Conservation (phyloP, 352 stramenopile genomes). For the Phytophthora cryptogea region DNA sequence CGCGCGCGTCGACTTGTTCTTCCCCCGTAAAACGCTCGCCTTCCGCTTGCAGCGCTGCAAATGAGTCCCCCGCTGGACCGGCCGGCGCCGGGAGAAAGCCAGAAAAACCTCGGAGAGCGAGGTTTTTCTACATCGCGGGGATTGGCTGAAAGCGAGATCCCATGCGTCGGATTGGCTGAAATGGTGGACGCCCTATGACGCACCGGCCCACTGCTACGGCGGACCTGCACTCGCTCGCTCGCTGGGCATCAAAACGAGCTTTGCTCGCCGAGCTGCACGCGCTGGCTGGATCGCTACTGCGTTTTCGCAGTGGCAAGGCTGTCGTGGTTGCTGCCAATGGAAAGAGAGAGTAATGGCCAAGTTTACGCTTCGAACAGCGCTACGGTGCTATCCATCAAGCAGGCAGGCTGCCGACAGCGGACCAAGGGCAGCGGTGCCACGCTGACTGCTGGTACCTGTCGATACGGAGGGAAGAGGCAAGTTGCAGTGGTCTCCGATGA, state of each 20-base stretch:
- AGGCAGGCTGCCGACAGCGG: slow-evolving; percentile 11
- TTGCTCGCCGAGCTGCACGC: not conserved
- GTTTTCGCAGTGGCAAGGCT: too few species aligned
- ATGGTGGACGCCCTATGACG: slow-evolving; percentile 8
- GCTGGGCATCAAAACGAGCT: not conserved
- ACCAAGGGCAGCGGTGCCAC: slow-evolving; percentile 3
- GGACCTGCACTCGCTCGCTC: slow-evolving; percentile 13
- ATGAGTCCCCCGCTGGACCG: slow-evolving; percentile 23
- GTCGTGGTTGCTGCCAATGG: too few species aligned
- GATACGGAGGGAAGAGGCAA: not conserved
- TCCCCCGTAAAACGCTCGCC: slow-evolving; percentile 15
- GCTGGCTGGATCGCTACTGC: not conserved
- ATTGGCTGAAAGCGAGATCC: not conserved
- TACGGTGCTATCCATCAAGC: not conserved
- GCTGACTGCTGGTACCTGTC: not conserved
- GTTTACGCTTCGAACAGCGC: slow-evolving; percentile 1
- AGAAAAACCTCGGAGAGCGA: slow-evolving; percentile 24
- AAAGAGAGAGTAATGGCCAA: too few species aligned
- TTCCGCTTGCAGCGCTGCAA: slow-evolving; percentile 26
- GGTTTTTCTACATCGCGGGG: slow-evolving; percentile 19
- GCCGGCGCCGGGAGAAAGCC: slow-evolving; percentile 19
- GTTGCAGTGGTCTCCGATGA: not conserved
- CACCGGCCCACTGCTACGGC: slow-evolving; percentile 10
- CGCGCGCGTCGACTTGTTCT: slow-evolving; percentile 21
- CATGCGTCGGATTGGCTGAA: not conserved